phyloP scores from a whole-genome alignment of 2,329 filamentous ascomycete genomes.

The Lachnellula cervina region DNA sequence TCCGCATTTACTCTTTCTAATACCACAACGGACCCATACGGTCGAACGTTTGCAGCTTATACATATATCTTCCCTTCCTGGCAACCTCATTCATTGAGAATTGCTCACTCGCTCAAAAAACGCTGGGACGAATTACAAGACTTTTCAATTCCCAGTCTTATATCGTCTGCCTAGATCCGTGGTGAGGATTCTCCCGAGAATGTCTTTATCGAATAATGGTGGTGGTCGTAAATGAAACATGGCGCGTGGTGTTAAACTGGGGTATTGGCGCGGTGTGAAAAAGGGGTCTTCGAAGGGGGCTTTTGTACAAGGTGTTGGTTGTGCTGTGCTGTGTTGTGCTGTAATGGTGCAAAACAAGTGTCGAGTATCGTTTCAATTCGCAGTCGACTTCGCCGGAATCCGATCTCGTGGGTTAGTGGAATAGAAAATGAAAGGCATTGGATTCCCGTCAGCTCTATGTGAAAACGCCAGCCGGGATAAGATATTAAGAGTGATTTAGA shows the following conservation, averaged over 20 bases:
- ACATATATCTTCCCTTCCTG: conserved; percentile 4
- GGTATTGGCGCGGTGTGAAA: conserved; percentile 18
- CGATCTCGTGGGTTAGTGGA: conserved; percentile 13
- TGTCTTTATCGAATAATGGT: conserved; percentile 8
- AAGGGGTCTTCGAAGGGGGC: conserved; percentile 10
- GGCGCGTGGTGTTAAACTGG: conserved; percentile 18
- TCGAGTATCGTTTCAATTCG: conserved; percentile 18
- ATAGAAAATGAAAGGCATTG: conserved; percentile 13
- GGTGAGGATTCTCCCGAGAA: conserved; percentile 5
- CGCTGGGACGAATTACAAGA: conserved; percentile 7
- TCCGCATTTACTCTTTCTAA: conserved; percentile 3
- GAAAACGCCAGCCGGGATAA: conserved; percentile 19
- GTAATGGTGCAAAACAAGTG: conserved; percentile 14
- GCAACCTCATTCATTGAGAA: conserved; percentile 3
- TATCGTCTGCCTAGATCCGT: not conserved
- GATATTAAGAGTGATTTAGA: conserved; percentile 25
- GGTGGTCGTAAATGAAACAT: conserved; percentile 20
- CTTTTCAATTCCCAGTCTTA: conserved; percentile 2
- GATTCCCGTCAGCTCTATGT: conserved; percentile 22
- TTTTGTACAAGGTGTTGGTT: conserved; percentile 20
- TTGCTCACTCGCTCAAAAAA: conserved; percentile 1
- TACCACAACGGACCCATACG: conserved; percentile 18
- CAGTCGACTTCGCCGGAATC: conserved; percentile 27
- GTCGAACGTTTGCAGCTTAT: conserved; percentile 15
- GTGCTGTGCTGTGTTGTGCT: conserved; percentile 5